Evolutionary conservation across 2,329 filamentous ascomycete species (phyloP), one percentile per base, ranked within the genome.

Genomic region (Colletotrichum karsti): DNA sequence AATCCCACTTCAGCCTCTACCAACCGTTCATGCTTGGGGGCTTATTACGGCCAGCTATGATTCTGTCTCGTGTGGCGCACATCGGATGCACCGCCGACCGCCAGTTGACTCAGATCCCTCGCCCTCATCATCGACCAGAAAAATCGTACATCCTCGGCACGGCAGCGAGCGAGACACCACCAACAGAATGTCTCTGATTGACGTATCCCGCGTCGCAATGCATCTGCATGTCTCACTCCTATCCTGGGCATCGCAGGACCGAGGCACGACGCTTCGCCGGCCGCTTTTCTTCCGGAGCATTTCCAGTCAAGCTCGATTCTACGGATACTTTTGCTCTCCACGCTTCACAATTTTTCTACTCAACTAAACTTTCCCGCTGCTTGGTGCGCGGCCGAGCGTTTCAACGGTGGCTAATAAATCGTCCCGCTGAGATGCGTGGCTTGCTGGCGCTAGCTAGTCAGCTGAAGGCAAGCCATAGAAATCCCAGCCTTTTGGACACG

Each of bases 61-160:
- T 6, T 46, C 8, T 62, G 41, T 50, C 30, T 63, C 18, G 33
- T 62, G 58, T 67, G 63, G 57, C 63, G 58, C 50, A 37, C 13
- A 58, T 55, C 63, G 30, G 50, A 42, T 53, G 60, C 60, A 58
- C 60, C 64, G 35, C 44, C 64, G 37, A 54, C 60, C 53, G 46
- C 61, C 53, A 48, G 44, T 67, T 67, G 60, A 63, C 64, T 64
- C 60, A 67, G 51, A 64, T 64, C 60, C 54, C 60, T 59, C 35
- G 18, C 60, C 42, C 57, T 22, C 44, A 44, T 57, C 64, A 56
- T 42, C 48, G 39, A n/a, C n/a, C n/a, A n/a, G n/a, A n/a, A n/a
- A n/a, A n/a, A n/a, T 46, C 42, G 20, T 46, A 59, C 24, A 50
- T 44, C 51, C 51, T 57, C 44, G 59, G 64, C 63, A 66, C 41